Evolutionary conservation across 2,329 filamentous ascomycete genomes (phyloP).

Genomic region (Penicillium sp.): DNA sequence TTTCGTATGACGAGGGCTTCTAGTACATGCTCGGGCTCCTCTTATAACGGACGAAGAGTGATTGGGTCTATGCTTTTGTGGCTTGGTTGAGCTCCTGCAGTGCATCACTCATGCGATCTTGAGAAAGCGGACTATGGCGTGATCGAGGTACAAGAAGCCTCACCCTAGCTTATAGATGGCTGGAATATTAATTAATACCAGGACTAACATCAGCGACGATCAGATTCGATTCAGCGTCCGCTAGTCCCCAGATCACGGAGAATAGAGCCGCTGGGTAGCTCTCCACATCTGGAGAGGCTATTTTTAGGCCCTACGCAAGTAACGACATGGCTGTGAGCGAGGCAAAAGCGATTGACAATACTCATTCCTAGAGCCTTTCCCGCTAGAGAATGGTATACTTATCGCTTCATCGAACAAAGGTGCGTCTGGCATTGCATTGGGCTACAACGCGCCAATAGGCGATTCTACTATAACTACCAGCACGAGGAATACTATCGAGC

Average conservation of each 20-base stretch:
- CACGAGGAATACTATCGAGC: no score
- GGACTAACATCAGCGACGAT: no score
- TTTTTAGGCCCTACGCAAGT: background rate
- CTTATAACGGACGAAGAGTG: conserved; percentile 36
- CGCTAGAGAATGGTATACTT: no score
- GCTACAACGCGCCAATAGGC: no score
- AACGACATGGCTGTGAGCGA: background rate
- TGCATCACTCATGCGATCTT: background rate
- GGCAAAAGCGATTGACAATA: conserved; percentile 1
- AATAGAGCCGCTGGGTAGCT: background rate
- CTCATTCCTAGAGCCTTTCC: no score
- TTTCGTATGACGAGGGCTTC: conserved; percentile 39
- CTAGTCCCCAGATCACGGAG: no score
- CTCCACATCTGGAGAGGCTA: background rate
- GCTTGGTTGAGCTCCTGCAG: background rate
- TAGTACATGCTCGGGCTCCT: conserved; percentile 41
- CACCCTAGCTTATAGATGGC: background rate
- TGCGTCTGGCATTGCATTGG: no score
- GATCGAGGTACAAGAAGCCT: background rate
- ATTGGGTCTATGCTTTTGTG: background rate
- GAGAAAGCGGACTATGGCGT: background rate
- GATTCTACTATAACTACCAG: no score
- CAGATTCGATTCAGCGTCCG: no score
- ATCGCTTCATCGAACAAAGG: no score
- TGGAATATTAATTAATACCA: background rate